Percentiles rank a stretch among this genome's conserved stretches.
Conservation (phyloP, 2,329 filamentous ascomycete species). For the Diaporthe destruens region DNA sequence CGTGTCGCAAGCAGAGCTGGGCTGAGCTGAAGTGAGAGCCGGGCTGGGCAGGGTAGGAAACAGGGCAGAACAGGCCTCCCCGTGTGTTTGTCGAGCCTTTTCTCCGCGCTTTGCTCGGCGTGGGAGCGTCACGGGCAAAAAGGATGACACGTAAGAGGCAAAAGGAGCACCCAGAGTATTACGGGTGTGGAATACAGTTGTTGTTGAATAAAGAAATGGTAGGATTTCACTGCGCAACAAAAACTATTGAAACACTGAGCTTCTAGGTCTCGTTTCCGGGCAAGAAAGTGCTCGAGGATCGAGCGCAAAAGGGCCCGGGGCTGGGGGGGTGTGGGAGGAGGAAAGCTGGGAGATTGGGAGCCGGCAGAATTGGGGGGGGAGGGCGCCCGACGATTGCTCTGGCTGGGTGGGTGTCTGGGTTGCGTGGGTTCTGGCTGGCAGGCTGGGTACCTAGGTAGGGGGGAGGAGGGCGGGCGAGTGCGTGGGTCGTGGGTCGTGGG, state of each 20-base stretch:
- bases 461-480: conserved; percentile 21
- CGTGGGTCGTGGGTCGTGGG: neutral
- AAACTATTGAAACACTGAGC: conserved; percentile 40
- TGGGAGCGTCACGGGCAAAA: conserved; percentile 24
- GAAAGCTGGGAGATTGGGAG: conserved; percentile 16
- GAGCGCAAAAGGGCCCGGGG: conserved; percentile 39
- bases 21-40: neutral
- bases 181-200: conserved; percentile 23
- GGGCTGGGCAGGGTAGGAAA: neutral
- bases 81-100: conserved; percentile 19
- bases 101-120: conserved; percentile 18
- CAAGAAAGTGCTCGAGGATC: conserved; percentile 37
- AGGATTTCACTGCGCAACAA: conserved; percentile 4
- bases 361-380: conserved; percentile 36
- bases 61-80: conserved; percentile 15
- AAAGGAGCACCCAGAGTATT: conserved; percentile 7
- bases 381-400: conserved; percentile 32
- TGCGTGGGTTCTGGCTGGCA: neutral
- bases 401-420: neutral
- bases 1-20: conserved; percentile 26
- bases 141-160: conserved; percentile 17
- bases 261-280: conserved; percentile 35
- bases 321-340: conserved; percentile 22
- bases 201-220: conserved; percentile 27
- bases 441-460: conserved; percentile 8